Conservation (phyloP, 306 rosid species). For the Rosa persica region DNA sequence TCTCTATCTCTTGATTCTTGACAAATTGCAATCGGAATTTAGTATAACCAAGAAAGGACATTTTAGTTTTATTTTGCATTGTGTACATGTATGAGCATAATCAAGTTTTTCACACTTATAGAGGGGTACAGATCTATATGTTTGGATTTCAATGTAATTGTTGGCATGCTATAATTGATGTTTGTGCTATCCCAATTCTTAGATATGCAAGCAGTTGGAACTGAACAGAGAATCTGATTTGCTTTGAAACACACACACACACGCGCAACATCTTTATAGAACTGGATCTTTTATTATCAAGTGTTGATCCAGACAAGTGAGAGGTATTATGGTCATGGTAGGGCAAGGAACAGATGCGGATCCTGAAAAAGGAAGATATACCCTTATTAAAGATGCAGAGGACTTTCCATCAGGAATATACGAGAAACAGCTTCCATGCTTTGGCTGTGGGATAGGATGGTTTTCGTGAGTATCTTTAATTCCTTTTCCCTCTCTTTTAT, state of each 20-base stretch:
- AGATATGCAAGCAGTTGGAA: background rate
- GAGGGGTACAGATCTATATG: background rate
- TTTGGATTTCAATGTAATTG: background rate
- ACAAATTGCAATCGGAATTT: background rate
- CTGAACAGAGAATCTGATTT: background rate
- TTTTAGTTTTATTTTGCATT: background rate
- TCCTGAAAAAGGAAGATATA: slow-evolving; percentile 61
- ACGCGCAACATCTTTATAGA: slow-evolving; percentile 10
- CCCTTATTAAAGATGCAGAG: slow-evolving; percentile 67
- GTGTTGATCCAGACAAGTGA: slow-evolving; percentile 35
- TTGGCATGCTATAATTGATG: background rate
- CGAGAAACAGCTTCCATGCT: slow-evolving; percentile 89
- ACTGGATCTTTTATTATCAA: slow-evolving; percentile 21
- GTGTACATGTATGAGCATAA: background rate
- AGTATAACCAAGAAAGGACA: background rate
- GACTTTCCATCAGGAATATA: slow-evolving; percentile 69
- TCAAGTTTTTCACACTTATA: background rate
- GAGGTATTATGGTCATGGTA: slow-evolving; percentile 40
- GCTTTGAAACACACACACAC: background rate
- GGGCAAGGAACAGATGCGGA: slow-evolving; percentile 63
- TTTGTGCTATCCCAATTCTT: background rate
- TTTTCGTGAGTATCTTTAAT: slow-evolving; percentile 73
- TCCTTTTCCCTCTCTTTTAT: slow-evolving; percentile 2
- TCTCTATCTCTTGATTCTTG: background rate
- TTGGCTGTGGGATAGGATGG: slow-evolving; percentile 97